Percentiles rank a stretch among this genome's conserved stretches.
These are phyloP conservation scores for Colletotrichum kahawae DNA, from an alignment of 2,329 filamentous ascomycete genomes.

Conservation along the genomic window DNA sequence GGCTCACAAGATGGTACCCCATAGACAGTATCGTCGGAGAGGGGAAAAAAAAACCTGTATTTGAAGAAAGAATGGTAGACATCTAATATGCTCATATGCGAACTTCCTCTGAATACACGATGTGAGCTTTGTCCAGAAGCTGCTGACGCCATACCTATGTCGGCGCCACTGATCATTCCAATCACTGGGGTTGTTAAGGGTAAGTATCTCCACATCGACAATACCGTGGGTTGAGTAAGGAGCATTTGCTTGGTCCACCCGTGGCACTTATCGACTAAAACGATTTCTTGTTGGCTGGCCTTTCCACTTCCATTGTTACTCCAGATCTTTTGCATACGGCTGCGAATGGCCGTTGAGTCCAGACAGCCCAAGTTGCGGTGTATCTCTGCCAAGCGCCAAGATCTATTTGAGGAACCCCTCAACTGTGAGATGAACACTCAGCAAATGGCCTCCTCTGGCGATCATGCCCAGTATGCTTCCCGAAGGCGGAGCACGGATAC, in stretches of 20 bases:
- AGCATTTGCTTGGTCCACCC: not conserved
- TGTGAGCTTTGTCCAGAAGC: too few species aligned
- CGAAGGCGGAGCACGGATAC: not conserved
- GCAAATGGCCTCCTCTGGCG: fast-evolving
- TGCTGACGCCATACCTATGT: too few species aligned
- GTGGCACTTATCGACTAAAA: not conserved
- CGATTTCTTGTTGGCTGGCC: not conserved
- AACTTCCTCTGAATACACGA: too few species aligned
- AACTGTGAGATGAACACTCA: not conserved
- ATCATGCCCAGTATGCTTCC: fast-evolving
- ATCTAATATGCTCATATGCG: not conserved
- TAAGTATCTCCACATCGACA: not conserved
- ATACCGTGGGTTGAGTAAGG: not conserved
- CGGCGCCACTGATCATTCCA: too few species aligned
- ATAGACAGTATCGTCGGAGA: not conserved
- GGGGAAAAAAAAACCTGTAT: not conserved
- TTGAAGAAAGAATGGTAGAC: not conserved
- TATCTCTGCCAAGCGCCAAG: not conserved
- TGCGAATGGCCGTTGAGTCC: not conserved
- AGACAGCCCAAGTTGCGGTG: not conserved
- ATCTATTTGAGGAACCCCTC: not conserved
- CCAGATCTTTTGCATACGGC: not conserved
- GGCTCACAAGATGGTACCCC: not conserved
- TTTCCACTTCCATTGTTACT: not conserved
- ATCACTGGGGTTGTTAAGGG: not conserved